phyloP scores from a whole-genome alignment of 805 yeast species.

The Citeromyces nyonsensis region DNA sequence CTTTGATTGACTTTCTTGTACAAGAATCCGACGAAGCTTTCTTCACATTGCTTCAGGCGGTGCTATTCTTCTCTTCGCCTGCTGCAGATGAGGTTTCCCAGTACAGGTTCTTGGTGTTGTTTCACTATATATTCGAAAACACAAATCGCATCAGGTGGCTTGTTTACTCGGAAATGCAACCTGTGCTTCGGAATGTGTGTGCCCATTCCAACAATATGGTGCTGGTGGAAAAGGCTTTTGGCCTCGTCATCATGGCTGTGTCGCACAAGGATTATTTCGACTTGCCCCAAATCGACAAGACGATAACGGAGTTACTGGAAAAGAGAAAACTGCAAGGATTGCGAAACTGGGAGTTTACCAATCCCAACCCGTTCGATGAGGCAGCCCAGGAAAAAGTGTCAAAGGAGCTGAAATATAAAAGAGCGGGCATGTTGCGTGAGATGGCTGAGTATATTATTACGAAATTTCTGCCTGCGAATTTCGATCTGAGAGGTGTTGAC shows the following conservation, averaged over 20 bases:
- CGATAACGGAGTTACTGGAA: slow-evolving; percentile 7
- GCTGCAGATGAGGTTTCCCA: slow-evolving; percentile 4
- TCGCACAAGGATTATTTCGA: no score
- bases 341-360: slow-evolving; percentile 5
- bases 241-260: slow-evolving; percentile 2
- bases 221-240: slow-evolving; percentile 3
- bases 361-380: slow-evolving; percentile 6
- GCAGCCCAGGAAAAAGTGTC: background rate
- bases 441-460: no score
- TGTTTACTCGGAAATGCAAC: slow-evolving; percentile 4
- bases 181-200: slow-evolving; percentile 2
- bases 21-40: slow-evolving; percentile 3
- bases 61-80: slow-evolving; percentile 2
- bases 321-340: slow-evolving; percentile 10
- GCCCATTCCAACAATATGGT: background rate
- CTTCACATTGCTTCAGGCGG: slow-evolving; percentile 2
- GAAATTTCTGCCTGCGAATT: no score
- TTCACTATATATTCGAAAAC: slow-evolving; percentile 2
- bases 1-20: slow-evolving; percentile 12
- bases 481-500: no score
- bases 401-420: background rate
- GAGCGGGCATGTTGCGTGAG: background rate
- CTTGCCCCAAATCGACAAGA: no score
- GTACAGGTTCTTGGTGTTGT: slow-evolving; percentile 4
- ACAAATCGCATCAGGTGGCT: slow-evolving; percentile 7